These are phyloP conservation scores for Luvunga scandens DNA, from an alignment of 345 rosid species.

Conservation along the genomic window DNA sequence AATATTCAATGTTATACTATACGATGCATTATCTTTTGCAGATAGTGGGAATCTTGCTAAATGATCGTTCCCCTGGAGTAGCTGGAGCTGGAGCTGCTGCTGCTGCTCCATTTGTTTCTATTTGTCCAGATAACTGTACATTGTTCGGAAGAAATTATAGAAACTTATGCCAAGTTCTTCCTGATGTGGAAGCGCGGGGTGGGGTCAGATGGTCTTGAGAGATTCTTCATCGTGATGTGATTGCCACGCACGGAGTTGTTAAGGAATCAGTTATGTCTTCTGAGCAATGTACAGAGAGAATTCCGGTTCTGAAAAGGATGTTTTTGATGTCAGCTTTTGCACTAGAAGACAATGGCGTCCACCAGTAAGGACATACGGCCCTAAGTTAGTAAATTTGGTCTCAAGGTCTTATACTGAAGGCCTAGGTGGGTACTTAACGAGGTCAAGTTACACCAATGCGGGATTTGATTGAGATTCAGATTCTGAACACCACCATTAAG, in stretches of 20 bases:
- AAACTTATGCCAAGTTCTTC: conserved; percentile 85
- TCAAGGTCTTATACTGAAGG: conserved; percentile 83
- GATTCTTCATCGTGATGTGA: conserved; percentile 68
- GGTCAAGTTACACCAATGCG: conserved; percentile 43
- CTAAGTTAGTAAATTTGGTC: conserved; percentile 45
- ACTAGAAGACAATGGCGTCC: conserved; percentile 37
- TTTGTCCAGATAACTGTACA: conserved; percentile 78
- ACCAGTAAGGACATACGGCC: conserved; percentile 26
- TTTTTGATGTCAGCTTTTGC: conserved; percentile 29
- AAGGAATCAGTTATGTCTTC: conserved; percentile 84
- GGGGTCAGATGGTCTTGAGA: conserved; percentile 93
- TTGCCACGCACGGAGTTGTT: conserved; percentile 84
- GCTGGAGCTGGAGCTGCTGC: conserved; percentile 98
- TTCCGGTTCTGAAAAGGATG: conserved; percentile 43
- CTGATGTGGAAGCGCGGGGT: conserved; percentile 99
- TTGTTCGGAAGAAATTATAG: conserved; percentile 63
- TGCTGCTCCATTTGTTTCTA: conserved; percentile 80
- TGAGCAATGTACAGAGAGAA: conserved; percentile 38
- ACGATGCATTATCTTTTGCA: conserved; percentile 34
- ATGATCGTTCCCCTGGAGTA: conserved; percentile 86
- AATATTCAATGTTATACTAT: not conserved
- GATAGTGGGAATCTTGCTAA: conserved; percentile 77
- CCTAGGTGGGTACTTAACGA: conserved; percentile 79
- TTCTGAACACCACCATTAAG: conserved; percentile 73
- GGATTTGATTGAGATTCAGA: conserved; percentile 57